Evolutionary conservation across 495 filamentous ascomycete genomes (phyloP).

Genomic region (Beverwykella pulmonaria): DNA sequence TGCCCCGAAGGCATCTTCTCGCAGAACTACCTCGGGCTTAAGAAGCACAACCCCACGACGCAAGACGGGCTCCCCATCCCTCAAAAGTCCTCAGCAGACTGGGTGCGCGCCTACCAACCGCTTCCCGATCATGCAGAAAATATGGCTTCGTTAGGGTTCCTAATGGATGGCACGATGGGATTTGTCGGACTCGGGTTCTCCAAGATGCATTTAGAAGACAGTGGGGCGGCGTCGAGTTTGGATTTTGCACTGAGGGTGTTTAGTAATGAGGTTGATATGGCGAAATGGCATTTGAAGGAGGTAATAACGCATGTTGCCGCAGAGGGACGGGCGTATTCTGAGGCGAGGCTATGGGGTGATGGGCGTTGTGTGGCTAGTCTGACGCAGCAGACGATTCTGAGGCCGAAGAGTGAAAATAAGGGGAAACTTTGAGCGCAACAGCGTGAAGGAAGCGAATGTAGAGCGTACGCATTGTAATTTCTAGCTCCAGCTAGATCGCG

Average conservation of each 20-base stretch:
- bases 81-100: conserved; percentile 31
- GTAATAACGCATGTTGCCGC: conserved; percentile 7
- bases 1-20: conserved; percentile 32
- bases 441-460: too few species aligned
- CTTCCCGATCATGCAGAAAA: conserved; percentile 19
- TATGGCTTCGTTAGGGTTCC: conserved; percentile 13
- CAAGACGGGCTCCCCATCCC: conserved; percentile 31
- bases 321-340: conserved; percentile 32
- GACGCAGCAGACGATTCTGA: conserved; percentile 37
- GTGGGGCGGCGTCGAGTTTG: conserved; percentile 15
- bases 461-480: background rate
- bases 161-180: conserved; percentile 29
- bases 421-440: conserved; percentile 4
- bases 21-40: conserved; percentile 27
- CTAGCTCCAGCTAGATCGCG: background rate
- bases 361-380: conserved; percentile 25
- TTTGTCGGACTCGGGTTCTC: conserved; percentile 24
- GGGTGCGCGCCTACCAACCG: conserved; percentile 1
- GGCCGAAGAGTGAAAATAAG: conserved; percentile 5
- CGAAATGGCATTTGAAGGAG: conserved; percentile 32
- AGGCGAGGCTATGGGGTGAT: conserved; percentile 30
- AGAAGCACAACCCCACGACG: conserved; percentile 26
- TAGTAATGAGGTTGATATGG: conserved; percentile 13
- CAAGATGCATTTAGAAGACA: conserved; percentile 29
- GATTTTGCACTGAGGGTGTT: conserved; percentile 36